phyloP scores from a whole-genome alignment of 2,329 filamentous ascomycete genomes.

The Penicillium sp. region DNA sequence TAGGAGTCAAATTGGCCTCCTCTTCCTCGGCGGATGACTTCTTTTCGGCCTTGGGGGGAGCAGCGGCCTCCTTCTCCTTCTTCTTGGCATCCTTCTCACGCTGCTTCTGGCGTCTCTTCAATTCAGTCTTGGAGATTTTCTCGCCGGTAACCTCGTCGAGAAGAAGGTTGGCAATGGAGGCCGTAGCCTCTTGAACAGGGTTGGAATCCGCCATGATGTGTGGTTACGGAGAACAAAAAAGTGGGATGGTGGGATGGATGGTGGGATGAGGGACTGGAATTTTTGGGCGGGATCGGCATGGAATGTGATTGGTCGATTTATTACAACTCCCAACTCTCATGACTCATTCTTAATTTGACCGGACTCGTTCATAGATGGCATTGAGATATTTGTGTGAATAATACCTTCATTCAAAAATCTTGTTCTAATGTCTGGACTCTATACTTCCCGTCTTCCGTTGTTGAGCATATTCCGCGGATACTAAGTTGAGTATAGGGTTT shows the following conservation, averaged over 20 bases:
- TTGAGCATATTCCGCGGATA: neutral
- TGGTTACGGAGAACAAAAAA: conserved; percentile 12
- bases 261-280: conserved; percentile 24
- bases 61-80: conserved; percentile 74
- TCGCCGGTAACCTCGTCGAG: conserved; percentile 94
- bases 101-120: conserved; percentile 95
- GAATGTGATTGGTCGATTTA: conserved; percentile 25
- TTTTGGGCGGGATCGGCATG: conserved; percentile 33
- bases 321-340: neutral
- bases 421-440: neutral
- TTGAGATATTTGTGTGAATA: neutral
- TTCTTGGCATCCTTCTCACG: conserved; percentile 85
- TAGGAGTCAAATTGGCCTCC: conserved; percentile 70
- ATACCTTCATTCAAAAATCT: neutral
- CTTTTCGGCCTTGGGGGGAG: conserved; percentile 60
- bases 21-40: conserved; percentile 61
- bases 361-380: neutral
- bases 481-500: conserved; percentile 32
- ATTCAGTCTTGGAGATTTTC: conserved; percentile 74
- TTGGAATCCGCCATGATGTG: conserved; percentile 42
- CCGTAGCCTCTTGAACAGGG: conserved; percentile 46
- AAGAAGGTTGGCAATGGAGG: conserved; percentile 66
- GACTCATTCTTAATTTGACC: neutral
- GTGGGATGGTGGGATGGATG: conserved; percentile 27
- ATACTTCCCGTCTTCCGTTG: too few relatives aligned